Evolutionary conservation across 2,329 filamentous ascomycete genomes (phyloP).

Genomic region (Hymenoscyphus fructigenus): DNA sequence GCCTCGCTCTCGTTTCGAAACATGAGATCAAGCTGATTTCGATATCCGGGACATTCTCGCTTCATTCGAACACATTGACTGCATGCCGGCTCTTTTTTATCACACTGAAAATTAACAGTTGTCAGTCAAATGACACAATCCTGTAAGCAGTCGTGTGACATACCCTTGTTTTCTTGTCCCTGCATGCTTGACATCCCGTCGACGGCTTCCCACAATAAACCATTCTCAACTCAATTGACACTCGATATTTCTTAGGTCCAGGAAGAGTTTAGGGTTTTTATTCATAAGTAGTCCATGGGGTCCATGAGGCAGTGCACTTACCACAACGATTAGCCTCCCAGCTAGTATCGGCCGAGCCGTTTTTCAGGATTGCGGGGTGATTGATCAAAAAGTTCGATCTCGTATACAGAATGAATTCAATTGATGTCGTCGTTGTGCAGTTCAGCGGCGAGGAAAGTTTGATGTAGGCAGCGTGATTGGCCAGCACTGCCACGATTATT

Average conservation of each 20-base stretch:
- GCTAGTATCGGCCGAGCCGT: too few species aligned
- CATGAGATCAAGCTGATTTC: conserved; percentile 56
- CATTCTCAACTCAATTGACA: conserved; percentile 5
- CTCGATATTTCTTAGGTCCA: neutral
- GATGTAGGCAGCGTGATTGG: too few species aligned
- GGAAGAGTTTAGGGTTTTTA: neutral
- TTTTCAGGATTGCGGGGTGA: too few species aligned
- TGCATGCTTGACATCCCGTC: conserved; percentile 54
- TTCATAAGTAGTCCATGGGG: too few species aligned
- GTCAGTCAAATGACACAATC: neutral
- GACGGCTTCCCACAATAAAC: conserved; percentile 56
- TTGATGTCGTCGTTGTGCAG: too few species aligned
- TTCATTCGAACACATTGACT: conserved; percentile 53
- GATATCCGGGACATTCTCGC: conserved; percentile 52
- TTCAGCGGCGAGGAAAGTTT: too few species aligned
- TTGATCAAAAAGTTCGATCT: too few species aligned
- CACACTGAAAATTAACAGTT: conserved; percentile 43
- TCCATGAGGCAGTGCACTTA: too few species aligned
- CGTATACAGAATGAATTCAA: too few species aligned
- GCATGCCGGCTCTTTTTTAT: conserved; percentile 50
- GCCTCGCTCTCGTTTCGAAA: conserved; percentile 56
- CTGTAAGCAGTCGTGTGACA: conserved; percentile 28
- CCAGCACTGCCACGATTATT: too few species aligned
- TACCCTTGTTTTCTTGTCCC: conserved; percentile 55
- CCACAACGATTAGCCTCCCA: too few species aligned